phyloP scores from a whole-genome alignment of 2,329 filamentous ascomycete species.

The Corynespora cassiicola region DNA sequence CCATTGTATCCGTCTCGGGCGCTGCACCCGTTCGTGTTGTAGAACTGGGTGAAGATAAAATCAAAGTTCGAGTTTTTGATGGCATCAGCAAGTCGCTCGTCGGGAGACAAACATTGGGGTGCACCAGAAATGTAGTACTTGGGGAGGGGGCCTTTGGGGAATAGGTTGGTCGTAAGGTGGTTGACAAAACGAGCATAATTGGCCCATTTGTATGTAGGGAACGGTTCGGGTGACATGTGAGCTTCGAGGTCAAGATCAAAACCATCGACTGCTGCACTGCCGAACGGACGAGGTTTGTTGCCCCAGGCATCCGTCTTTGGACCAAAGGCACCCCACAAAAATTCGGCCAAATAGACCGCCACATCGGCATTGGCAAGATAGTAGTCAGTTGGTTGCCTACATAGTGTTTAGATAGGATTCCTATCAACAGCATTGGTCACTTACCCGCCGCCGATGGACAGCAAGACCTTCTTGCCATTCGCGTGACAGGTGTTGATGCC shows the following conservation, averaged over 20 bases:
- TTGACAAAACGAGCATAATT: conserved; percentile 58
- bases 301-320: conserved; percentile 43
- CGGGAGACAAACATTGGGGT: conserved; percentile 60
- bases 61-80: conserved; percentile 56
- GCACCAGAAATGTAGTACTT: conserved; percentile 60
- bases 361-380: conserved; percentile 48
- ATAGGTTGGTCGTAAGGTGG: conserved; percentile 51
- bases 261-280: conserved; percentile 55
- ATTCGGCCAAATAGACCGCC: conserved; percentile 56
- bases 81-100: conserved; percentile 52
- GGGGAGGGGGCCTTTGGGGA: conserved; percentile 37
- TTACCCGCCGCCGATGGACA: conserved; percentile 56
- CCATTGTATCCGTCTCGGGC: conserved; percentile 49
- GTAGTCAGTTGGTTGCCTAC: conserved; percentile 46
- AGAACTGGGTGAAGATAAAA: conserved; percentile 63
- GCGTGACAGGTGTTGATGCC: conserved; percentile 40
- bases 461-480: conserved; percentile 44
- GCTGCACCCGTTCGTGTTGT: conserved; percentile 60
- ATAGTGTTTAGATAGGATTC: too few relatives aligned
- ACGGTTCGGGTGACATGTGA: conserved; percentile 22
- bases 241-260: conserved; percentile 60
- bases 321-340: conserved; percentile 59
- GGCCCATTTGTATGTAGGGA: conserved; percentile 39
- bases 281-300: conserved; percentile 56
- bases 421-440: too few relatives aligned